A percentile compares a stretch with the other conserved stretches of the same genome.
Conservation (phyloP, 805 yeast genomes). For the Metschnikowia shivogae region DNA sequence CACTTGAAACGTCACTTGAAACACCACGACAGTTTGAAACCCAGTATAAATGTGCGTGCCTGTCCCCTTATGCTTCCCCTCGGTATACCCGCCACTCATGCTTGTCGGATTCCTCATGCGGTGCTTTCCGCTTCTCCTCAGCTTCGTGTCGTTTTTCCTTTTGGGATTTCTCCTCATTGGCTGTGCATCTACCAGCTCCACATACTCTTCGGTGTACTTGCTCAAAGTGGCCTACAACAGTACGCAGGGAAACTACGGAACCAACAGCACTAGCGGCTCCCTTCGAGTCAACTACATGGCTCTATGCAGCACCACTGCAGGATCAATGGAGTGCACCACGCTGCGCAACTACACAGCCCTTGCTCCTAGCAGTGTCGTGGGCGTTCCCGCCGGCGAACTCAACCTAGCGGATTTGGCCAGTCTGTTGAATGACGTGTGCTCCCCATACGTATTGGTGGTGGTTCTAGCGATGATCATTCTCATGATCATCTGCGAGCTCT, state of each 20-base stretch:
- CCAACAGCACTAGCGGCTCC: slow-evolving; percentile 8
- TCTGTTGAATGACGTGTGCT: slow-evolving; percentile 44
- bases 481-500: slow-evolving; percentile 39
- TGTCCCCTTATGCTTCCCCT: slow-evolving; percentile 6
- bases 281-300: slow-evolving; percentile 56
- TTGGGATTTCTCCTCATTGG: slow-evolving; percentile 56
- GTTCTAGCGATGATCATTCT: slow-evolving; percentile 42
- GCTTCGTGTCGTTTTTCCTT: slow-evolving; percentile 47
- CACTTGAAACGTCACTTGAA: not conserved
- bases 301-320: slow-evolving; percentile 44
- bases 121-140: slow-evolving; percentile 23
- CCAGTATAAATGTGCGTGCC: slow-evolving; percentile 11
- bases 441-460: slow-evolving; percentile 52
- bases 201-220: slow-evolving; percentile 48
- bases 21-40: not conserved
- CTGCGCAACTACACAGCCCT: slow-evolving; percentile 24
- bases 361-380: slow-evolving; percentile 27
- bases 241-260: slow-evolving; percentile 12
- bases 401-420: slow-evolving; percentile 47
- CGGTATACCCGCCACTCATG: slow-evolving; percentile 12
- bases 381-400: slow-evolving; percentile 27
- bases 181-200: slow-evolving; percentile 37
- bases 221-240: slow-evolving; percentile 47
- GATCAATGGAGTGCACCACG: slow-evolving; percentile 34
- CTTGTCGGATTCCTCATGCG: slow-evolving; percentile 10